A percentile compares a stretch with the other conserved stretches of the same genome.
Evolutionary conservation across 805 yeast species (phyloP).

Genomic region (Barnettozyma pratensis): DNA sequence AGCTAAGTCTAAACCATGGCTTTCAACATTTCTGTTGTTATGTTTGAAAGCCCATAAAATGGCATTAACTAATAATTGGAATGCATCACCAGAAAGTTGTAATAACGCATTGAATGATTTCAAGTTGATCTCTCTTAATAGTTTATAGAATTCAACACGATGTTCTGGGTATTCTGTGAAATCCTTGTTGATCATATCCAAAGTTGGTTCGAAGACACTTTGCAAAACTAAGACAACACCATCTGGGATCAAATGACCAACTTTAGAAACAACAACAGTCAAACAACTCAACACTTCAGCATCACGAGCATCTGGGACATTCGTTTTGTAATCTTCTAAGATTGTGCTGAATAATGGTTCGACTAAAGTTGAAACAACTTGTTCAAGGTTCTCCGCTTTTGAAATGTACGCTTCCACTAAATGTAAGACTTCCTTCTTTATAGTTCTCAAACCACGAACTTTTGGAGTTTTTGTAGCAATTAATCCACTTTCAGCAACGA

Average conservation of each 20-base stretch:
- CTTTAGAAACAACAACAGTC: conserved; percentile 82
- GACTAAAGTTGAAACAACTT: conserved; percentile 75
- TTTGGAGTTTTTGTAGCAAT: conserved; percentile 93
- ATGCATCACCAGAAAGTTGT: conserved; percentile 86
- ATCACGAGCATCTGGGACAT: conserved; percentile 95
- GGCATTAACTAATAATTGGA: conserved; percentile 86
- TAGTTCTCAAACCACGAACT: conserved; percentile 92
- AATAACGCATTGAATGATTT: conserved; percentile 82
- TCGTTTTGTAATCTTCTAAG: conserved; percentile 79
- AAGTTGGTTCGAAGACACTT: conserved; percentile 89
- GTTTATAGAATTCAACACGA: conserved; percentile 90
- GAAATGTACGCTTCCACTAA: conserved; percentile 84
- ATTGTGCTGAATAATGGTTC: conserved; percentile 82
- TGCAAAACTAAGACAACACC: conserved; percentile 85
- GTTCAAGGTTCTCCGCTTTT: conserved; percentile 78
- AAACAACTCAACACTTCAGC: conserved; percentile 96
- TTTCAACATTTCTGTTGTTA: conserved; percentile 94
- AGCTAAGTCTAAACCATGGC: conserved; percentile 79
- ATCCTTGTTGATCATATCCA: conserved; percentile 92
- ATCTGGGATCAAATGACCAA: conserved; percentile 83
- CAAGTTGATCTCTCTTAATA: conserved; percentile 79
- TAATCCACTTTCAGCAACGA: conserved; percentile 74
- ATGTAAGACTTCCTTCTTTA: conserved; percentile 88
- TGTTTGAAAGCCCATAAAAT: conserved; percentile 98
- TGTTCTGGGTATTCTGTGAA: conserved; percentile 97